Percentiles rank a stretch among this genome's conserved stretches.
Conservation (phyloP, 768 basidiomycete genomes). For the Lactifluus pinguis region DNA sequence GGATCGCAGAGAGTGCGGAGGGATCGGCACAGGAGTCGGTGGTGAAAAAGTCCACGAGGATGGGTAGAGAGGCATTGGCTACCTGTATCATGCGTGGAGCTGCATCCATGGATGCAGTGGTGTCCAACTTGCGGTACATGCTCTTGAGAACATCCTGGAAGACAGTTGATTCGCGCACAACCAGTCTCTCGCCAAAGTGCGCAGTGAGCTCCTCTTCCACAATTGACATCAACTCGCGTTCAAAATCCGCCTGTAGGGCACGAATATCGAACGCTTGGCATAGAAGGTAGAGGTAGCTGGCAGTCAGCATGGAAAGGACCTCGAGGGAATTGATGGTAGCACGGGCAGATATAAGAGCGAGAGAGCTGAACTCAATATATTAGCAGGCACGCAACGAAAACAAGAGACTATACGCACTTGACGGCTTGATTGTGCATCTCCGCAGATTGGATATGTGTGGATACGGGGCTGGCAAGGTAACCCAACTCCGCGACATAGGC, state of each 20-base stretch:
- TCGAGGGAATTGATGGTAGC: constrained; percentile 73
- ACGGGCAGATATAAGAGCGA: constrained; percentile 77
- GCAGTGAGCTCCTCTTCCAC: constrained; percentile 40
- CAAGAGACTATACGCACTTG: constrained; percentile 48
- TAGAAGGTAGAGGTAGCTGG: constrained; percentile 68
- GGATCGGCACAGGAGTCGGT: constrained; percentile 15
- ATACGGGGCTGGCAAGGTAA: constrained; percentile 74
- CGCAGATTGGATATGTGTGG: constrained; percentile 76
- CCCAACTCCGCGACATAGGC: constrained; percentile 80
- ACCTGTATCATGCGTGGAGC: constrained; percentile 60
- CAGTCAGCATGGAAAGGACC: constrained; percentile 61
- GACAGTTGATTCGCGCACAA: constrained; percentile 27
- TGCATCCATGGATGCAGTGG: constrained; percentile 65
- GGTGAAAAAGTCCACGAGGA: constrained; percentile 54
- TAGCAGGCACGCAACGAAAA: background rate
- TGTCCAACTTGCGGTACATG: constrained; percentile 49
- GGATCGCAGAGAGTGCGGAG: constrained; percentile 29
- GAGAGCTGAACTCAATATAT: constrained; percentile 41
- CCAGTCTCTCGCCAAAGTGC: constrained; percentile 37
- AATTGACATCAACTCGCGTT: constrained; percentile 38
- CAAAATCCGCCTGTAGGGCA: constrained; percentile 61
- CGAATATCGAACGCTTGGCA: constrained; percentile 86
- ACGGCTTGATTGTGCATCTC: constrained; percentile 92
- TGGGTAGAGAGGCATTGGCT: constrained; percentile 49
- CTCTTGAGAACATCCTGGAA: constrained; percentile 31